Base-by-base conservation (phyloP, 139 green algal species). In the Closterium sp. region DNA sequence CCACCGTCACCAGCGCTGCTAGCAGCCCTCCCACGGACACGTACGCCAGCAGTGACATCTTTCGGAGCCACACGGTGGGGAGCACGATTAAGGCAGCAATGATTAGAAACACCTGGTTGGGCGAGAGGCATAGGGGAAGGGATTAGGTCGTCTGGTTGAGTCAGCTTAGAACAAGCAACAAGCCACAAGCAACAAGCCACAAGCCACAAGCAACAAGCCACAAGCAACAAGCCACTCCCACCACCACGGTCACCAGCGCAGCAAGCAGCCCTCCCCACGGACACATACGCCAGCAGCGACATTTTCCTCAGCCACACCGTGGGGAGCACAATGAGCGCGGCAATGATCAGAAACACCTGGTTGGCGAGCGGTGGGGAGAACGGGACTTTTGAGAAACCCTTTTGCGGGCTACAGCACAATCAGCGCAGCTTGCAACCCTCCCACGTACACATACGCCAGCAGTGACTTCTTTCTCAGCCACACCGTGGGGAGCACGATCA, bases 201-300 rank as follows among this genome's bases (percentile, higher is more conserved):
- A 9, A 24, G 32, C 88, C 4, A n/a, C n/a, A n/a, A n/a, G n/a
- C n/a, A n/a, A n/a, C n/a, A n/a, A n/a, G n/a, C n/a, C n/a, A n/a
- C n/a, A 6, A 11, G 6, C 85, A 6, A 11, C 88, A 91, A 21
- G 42, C 88, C 21, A 91, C 88, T 22, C 29, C 38, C 22, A 93
- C 17, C 38, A 45, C 38, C 7, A 93, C 91, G 1, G 92, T 87
- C 4, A 93, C 42, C 10, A 93, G 24, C 9, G 91, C 29, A 13
- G 91, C 86, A 17, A 91, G 30, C n/a, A 93, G n/a, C 19, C 91
- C 91, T 21, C 32, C 62, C n/a, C 38, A 87, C 91, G 13, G 91
- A 93, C 30, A 93, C 32, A 31, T 93, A 93, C 19, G 91, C 30
- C 4, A 93, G 91, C 17, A 93, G 88, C 24, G 32, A 88, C 28